A percentile compares a stretch with the other conserved stretches of the same genome.
Evolutionary conservation across 805 yeast species (phyloP).

Genomic region (Clavispora phyllophila): DNA sequence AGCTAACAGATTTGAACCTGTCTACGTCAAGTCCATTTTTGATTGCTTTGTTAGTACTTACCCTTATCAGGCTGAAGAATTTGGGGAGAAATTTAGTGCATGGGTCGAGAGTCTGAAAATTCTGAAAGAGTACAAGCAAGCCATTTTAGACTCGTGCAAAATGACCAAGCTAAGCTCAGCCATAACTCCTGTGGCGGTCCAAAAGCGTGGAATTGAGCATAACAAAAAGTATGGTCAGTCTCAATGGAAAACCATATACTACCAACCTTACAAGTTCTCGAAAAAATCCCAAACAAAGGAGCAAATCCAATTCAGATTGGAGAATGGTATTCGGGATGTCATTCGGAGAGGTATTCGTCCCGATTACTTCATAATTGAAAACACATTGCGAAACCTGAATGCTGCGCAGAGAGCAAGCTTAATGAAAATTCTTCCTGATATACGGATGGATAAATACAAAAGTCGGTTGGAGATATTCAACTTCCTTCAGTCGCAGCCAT

Average conservation of each 20-base stretch:
- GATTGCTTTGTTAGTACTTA: slow-evolving; percentile 30
- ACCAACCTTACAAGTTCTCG: slow-evolving; percentile 7
- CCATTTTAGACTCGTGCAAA: slow-evolving; percentile 8
- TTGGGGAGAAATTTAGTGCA: slow-evolving; percentile 13
- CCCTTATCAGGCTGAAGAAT: slow-evolving; percentile 26
- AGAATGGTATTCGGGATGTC: slow-evolving; percentile 29
- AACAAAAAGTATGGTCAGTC: slow-evolving; percentile 21
- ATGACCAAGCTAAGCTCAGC: slow-evolving; percentile 20
- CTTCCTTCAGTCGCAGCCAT: slow-evolving; percentile 11
- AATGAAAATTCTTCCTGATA: slow-evolving; percentile 20
- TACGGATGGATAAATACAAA: slow-evolving; percentile 19
- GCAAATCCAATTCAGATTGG: slow-evolving; percentile 27
- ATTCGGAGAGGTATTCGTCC: slow-evolving; percentile 34
- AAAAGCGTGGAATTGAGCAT: slow-evolving; percentile 10
- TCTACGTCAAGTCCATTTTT: slow-evolving; percentile 21
- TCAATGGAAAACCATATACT: slow-evolving; percentile 20
- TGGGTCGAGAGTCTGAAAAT: slow-evolving; percentile 18
- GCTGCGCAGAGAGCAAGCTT: slow-evolving; percentile 12
- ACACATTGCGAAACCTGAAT: slow-evolving; percentile 26
- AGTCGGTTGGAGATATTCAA: slow-evolving; percentile 12
- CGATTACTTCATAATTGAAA: slow-evolving; percentile 26
- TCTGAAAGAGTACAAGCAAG: neutral
- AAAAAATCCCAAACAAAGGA: slow-evolving; percentile 12
- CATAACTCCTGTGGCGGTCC: slow-evolving; percentile 22
- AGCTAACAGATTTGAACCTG: slow-evolving; percentile 17